Evolutionary conservation across 352 stramenopile genomes (phyloP).

Genomic region (Pythium monospermum): DNA sequence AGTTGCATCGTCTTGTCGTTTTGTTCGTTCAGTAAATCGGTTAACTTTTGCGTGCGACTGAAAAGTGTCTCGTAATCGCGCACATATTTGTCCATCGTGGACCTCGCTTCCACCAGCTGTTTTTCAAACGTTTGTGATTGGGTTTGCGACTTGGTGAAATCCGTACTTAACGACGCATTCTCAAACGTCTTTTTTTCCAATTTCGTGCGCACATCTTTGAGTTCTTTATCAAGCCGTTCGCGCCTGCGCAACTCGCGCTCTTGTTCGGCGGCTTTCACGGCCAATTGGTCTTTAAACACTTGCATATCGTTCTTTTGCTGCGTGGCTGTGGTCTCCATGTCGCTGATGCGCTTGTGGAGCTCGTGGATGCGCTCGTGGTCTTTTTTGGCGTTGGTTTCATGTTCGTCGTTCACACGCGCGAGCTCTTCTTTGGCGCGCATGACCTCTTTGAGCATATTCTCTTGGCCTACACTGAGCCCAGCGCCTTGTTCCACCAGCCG

Average conservation of each 20-base stretch:
- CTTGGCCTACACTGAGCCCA: slow-evolving; percentile 87
- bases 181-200: slow-evolving; percentile 84
- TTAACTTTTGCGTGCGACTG: slow-evolving; percentile 88
- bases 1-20: slow-evolving; percentile 84
- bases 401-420: slow-evolving; percentile 81
- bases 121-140: slow-evolving; percentile 85
- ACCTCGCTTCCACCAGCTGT: slow-evolving; percentile 60
- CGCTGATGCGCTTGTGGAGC: slow-evolving; percentile 55
- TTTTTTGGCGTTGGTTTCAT: slow-evolving; percentile 73
- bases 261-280: slow-evolving; percentile 84
- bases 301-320: slow-evolving; percentile 76
- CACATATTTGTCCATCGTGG: slow-evolving; percentile 92
- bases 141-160: slow-evolving; percentile 60
- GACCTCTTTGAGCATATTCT: slow-evolving; percentile 91
- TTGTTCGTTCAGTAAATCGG: slow-evolving; percentile 91
- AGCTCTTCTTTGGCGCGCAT: slow-evolving; percentile 89
- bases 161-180: slow-evolving; percentile 35
- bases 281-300: slow-evolving; percentile 80
- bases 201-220: slow-evolving; percentile 86
- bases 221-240: slow-evolving; percentile 91
- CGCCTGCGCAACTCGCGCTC: slow-evolving; percentile 84
- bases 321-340: slow-evolving; percentile 52
- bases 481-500: slow-evolving; percentile 94
- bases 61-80: slow-evolving; percentile 92
- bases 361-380: slow-evolving; percentile 80